Percentiles rank a stretch among this genome's conserved stretches.
Evolutionary conservation across 768 basidiomycete species (phyloP).

Genomic region (Mycena rosella): DNA sequence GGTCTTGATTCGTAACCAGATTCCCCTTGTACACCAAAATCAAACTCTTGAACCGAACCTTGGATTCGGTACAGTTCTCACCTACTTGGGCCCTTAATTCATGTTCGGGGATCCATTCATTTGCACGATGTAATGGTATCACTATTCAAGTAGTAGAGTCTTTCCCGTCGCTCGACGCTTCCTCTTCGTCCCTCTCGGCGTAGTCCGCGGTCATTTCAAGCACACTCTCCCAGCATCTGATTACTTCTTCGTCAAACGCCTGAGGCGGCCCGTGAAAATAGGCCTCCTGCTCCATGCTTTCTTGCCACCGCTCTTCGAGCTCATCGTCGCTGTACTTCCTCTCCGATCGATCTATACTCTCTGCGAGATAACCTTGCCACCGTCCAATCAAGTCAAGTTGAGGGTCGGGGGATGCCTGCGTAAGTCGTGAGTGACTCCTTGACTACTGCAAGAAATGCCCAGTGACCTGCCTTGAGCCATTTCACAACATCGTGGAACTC

Average conservation of each 20-base stretch:
- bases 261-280: not conserved
- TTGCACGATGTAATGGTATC: too few relatives aligned
- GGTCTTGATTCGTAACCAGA: too few relatives aligned
- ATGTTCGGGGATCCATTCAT: too few relatives aligned
- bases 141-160: too few relatives aligned
- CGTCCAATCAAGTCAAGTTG: conserved; percentile 4
- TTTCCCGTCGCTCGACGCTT: too few relatives aligned
- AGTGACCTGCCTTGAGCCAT: conserved; percentile 2
- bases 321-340: not conserved
- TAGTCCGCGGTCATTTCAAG: too few relatives aligned
- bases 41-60: too few relatives aligned
- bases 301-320: conserved; percentile 5
- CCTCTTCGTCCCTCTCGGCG: too few relatives aligned
- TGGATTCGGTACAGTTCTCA: too few relatives aligned
- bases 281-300: not conserved
- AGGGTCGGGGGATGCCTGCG: conserved; percentile 1
- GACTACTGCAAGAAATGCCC: not conserved
- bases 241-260: not conserved
- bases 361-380: not conserved
- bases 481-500: conserved; percentile 10
- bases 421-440: too few relatives aligned
- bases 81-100: too few relatives aligned
- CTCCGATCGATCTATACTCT: not conserved
- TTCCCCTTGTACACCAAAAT: too few relatives aligned
- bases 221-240: not conserved